These are phyloP conservation scores for Lachancea meyersii DNA, from an alignment of 805 yeast genomes.

Conservation along the genomic window DNA sequence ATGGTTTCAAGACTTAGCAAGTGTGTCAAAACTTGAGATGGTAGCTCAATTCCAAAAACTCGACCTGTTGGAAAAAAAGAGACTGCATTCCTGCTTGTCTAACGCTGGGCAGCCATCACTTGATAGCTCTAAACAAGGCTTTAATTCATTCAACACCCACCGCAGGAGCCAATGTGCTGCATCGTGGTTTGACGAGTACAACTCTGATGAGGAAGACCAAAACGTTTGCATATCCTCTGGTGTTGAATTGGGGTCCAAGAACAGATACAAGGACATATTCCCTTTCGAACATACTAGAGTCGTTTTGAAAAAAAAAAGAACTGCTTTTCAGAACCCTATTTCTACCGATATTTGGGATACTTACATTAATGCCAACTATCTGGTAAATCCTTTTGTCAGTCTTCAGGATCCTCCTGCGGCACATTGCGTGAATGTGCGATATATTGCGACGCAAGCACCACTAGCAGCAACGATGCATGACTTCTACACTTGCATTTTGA, in stretches of 20 bases:
- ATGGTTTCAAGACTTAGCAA: conserved; percentile 43
- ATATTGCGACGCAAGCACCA: conserved; percentile 92
- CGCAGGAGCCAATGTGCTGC: conserved; percentile 1
- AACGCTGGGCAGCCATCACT: background rate
- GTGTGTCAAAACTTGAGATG: conserved; percentile 25
- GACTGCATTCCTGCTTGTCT: conserved; percentile 43
- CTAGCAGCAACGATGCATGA: conserved; percentile 64
- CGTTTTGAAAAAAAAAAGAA: conserved; percentile 35
- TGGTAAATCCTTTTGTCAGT: conserved; percentile 23
- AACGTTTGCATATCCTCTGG: conserved; percentile 56
- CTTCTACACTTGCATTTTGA: conserved; percentile 73
- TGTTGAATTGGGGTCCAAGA: conserved; percentile 72
- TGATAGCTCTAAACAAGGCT: background rate
- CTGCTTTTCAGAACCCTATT: background rate
- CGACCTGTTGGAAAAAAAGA: conserved; percentile 61
- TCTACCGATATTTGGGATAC: conserved; percentile 35
- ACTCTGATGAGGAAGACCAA: conserved; percentile 14
- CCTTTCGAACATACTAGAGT: conserved; percentile 86
- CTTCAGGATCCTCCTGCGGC: conserved; percentile 5
- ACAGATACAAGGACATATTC: conserved; percentile 82
- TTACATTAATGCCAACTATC: conserved; percentile 85
- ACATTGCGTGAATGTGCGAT: conserved; percentile 33
- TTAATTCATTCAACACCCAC: background rate
- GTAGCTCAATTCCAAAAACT: conserved; percentile 53
- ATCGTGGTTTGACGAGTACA: conserved; percentile 10